A percentile compares a stretch with the other conserved stretches of the same genome.
These are phyloP conservation scores for Aphanoascus verrucosus DNA, from an alignment of 2,329 filamentous ascomycete species.

Conservation along the genomic window DNA sequence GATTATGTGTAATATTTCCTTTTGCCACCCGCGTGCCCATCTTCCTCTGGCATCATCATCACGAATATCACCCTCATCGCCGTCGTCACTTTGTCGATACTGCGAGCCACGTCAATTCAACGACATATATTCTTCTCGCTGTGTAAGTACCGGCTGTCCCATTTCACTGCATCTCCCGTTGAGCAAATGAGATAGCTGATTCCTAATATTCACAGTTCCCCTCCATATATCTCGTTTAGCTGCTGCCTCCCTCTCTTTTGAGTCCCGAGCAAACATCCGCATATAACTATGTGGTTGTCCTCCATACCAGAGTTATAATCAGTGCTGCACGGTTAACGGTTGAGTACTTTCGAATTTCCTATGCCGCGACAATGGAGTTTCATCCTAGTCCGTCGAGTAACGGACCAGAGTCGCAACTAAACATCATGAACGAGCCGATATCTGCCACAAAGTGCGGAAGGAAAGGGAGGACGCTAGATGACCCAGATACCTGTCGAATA, in stretches of 20 bases:
- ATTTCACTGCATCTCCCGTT: neutral
- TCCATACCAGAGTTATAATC: neutral
- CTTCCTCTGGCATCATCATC: neutral
- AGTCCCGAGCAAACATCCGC: too few species aligned
- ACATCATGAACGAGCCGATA: conserved; percentile 49
- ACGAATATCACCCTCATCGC: conserved; percentile 28
- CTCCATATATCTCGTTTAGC: too few species aligned
- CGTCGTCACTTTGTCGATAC: conserved; percentile 20
- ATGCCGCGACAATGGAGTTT: neutral
- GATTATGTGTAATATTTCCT: too few species aligned
- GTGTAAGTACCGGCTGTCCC: neutral
- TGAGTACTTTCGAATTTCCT: neutral
- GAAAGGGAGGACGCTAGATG: conserved; percentile 35
- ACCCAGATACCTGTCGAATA: conserved; percentile 86
- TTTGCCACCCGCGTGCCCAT: too few species aligned
- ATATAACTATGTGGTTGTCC: too few species aligned
- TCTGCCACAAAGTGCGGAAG: conserved; percentile 35
- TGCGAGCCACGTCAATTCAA: neutral
- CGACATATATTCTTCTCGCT: neutral
- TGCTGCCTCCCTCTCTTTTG: too few species aligned
- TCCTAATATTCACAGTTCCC: too few species aligned
- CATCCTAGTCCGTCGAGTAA: neutral
- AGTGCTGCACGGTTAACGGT: neutral
- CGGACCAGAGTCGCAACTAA: neutral
- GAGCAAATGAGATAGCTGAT: too few species aligned